Evolutionary conservation across 176 grass and related monocot genomes (phyloP), one percentile per base, ranked within the genome.

Genomic region (Guadua angustifolia): DNA sequence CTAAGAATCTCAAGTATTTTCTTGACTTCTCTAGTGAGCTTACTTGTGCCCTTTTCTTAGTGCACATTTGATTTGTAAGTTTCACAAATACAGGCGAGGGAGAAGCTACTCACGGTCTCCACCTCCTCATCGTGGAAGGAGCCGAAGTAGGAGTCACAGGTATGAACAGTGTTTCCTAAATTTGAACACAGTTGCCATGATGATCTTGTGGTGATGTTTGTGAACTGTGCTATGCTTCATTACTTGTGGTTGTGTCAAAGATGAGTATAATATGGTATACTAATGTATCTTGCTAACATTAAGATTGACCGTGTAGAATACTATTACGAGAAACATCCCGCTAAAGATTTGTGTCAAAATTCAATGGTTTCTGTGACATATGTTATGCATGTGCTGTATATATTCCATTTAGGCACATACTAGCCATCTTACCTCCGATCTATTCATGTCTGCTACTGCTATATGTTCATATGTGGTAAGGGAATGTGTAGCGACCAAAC

Each of bases 91-190:
- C 79, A 90, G 88, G 57, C 46, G 57, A 46, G 75, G 26, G 17
- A 84, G 81, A 78, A 90, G 89, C 82, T 90, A 90, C 82, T 93
- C 91, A 10, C 72, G 89, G 12, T 94, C 95, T 35, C 86, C 88
- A 36, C 81, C 90, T 56, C 92, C 86, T 82, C 87, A 26, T 3
- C 84, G 63, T 42, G 86, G 75, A 69, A 76, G 65, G 53, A 75
- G 56, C 36, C 82, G 46, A 29, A 88, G 88, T 59, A 53, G 46
- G 78, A 94, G 83, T 70, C 86, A 94, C 83, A 90, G 85, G 86
- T 91, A 81, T 40, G 46, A 59, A 1, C 21, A 42, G 1, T 44
- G 42, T 44, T 57, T 21, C 66, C 52, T 72, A 46, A 25, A 45
- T 29, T 75, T 85, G 24, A 47, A 19, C 26, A 14, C 45, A 21